Base-by-base conservation (phyloP, 2,329 filamentous ascomycete genomes). In the Magnaporthales sp. region DNA sequence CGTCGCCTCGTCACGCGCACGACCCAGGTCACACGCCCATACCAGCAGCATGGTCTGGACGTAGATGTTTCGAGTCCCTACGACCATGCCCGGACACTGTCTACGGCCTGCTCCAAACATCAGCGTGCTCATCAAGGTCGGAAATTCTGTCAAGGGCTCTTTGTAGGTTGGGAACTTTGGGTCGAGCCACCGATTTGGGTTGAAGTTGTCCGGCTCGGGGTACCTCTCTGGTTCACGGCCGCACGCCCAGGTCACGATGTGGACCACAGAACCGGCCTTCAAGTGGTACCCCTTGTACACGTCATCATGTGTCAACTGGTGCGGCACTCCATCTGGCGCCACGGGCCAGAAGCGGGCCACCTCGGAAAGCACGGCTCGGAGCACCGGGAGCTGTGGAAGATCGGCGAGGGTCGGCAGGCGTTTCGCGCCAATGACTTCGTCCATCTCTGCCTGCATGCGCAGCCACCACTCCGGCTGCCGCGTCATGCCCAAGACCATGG, bases 381-480 rank as follows among this genome's bases (percentile, higher is more conserved):
- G 69, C 38, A 77, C 78, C 1, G 76, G 75, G 6, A 78, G 70
- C 0, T 62, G 56, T 10, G 68, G 64, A 26, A 72, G 67, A 66
- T 78, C 76, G 10, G 70, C 74, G 29, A 76, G 75, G 0, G 67
- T 70, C 9, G 77, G 76, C 1, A 75, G 69, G 2, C 76, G 70
- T 26, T 73, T 67, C 0, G 66, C 24, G 0, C 77, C 78, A 6
- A 79, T 60, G 3, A 79, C 76, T 2, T 68, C 71, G 67, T 80
- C 78, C 22, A 81, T 74, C 66, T 80, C 78, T 15, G 75, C 73
- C 38, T 83, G 79, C 0, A 80, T 80, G 46, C 77, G 77, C 4
- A 68, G 66, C 11, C 82, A 76, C 0, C 77, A 75, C 9, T 80
- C 75, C 0, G 81, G 81, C 68, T 81, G 80, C 0, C 80, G 77